phyloP scores from a whole-genome alignment of 768 basidiomycete species.

The Trametes meyenii region DNA sequence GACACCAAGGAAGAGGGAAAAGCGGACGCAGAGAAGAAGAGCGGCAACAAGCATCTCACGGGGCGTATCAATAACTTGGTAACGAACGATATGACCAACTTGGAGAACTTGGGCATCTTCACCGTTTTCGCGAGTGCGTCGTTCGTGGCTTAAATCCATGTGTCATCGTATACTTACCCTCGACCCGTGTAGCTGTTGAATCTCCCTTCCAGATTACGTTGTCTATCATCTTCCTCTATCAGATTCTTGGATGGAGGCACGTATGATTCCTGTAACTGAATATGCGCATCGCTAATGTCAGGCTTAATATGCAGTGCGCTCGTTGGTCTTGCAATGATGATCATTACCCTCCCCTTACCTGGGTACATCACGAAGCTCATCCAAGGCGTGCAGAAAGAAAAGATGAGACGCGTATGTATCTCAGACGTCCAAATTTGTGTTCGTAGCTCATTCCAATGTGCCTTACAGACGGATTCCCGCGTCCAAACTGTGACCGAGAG shows the following conservation, averaged over 20 bases:
- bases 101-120: conserved; percentile 9
- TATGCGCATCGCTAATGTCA: conserved; percentile 34
- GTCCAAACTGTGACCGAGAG: conserved; percentile 51
- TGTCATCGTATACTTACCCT: too few species aligned
- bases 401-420: conserved; percentile 42
- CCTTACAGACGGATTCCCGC: conserved; percentile 47
- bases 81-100: conserved; percentile 54
- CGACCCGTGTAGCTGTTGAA: neutral
- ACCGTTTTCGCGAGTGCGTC: conserved; percentile 28
- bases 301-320: conserved; percentile 32
- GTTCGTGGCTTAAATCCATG: conserved; percentile 17
- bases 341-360: conserved; percentile 44
- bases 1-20: neutral
- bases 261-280: neutral
- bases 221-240: conserved; percentile 43
- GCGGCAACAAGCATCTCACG: conserved; percentile 49
- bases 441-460: neutral
- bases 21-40: conserved; percentile 15
- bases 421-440: too few species aligned
- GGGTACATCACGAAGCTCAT: conserved; percentile 41
- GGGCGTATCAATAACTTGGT: conserved; percentile 82
- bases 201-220: conserved; percentile 23
- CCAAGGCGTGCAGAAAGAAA: conserved; percentile 38
- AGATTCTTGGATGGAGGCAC: conserved; percentile 50
- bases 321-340: conserved; percentile 31